Evolutionary conservation across 2,329 filamentous ascomycete species (phyloP).

Genomic region (Hymenoscyphus repandus): DNA sequence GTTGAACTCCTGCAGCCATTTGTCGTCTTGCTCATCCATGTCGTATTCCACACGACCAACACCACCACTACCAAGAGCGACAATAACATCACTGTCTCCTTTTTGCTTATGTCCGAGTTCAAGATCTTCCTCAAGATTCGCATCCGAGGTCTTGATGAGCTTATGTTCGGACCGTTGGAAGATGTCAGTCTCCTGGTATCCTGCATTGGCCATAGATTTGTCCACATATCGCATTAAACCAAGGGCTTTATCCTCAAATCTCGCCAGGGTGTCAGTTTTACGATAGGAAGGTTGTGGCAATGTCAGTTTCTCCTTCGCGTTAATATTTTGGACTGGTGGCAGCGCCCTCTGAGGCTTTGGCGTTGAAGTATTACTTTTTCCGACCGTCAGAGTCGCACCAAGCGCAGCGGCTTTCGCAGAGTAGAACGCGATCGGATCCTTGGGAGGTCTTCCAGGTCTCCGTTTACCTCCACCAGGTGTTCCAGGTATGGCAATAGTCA

Average conservation of each 20-base stretch:
- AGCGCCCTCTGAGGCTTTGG: slow-evolving; percentile 60
- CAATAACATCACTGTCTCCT: slow-evolving; percentile 53
- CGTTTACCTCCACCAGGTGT: slow-evolving; percentile 42
- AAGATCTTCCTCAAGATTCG: slow-evolving; percentile 53
- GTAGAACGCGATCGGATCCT: slow-evolving; percentile 54
- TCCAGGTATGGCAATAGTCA: slow-evolving; percentile 32
- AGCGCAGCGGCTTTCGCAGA: slow-evolving; percentile 40
- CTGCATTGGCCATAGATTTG: slow-evolving; percentile 91
- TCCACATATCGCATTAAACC: slow-evolving; percentile 90
- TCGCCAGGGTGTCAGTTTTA: slow-evolving; percentile 70
- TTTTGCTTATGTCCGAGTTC: slow-evolving; percentile 43
- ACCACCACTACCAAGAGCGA: slow-evolving; percentile 41
- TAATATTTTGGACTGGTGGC: slow-evolving; percentile 62
- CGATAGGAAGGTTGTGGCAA: slow-evolving; percentile 71
- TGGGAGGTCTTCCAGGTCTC: slow-evolving; percentile 59
- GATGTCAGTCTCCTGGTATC: slow-evolving; percentile 91
- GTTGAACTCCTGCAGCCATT: slow-evolving; percentile 88
- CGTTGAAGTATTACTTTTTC: slow-evolving; percentile 8
- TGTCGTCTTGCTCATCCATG: slow-evolving; percentile 98
- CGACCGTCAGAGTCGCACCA: slow-evolving; percentile 13
- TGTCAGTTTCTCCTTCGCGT: slow-evolving; percentile 73
- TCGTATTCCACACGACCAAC: slow-evolving; percentile 93
- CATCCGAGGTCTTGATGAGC: slow-evolving; percentile 60
- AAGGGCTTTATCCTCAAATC: slow-evolving; percentile 79
- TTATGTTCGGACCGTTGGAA: slow-evolving; percentile 73